Conservation (phyloP, 2,329 filamentous ascomycete genomes). For the Coniochaeta ligniaria region DNA sequence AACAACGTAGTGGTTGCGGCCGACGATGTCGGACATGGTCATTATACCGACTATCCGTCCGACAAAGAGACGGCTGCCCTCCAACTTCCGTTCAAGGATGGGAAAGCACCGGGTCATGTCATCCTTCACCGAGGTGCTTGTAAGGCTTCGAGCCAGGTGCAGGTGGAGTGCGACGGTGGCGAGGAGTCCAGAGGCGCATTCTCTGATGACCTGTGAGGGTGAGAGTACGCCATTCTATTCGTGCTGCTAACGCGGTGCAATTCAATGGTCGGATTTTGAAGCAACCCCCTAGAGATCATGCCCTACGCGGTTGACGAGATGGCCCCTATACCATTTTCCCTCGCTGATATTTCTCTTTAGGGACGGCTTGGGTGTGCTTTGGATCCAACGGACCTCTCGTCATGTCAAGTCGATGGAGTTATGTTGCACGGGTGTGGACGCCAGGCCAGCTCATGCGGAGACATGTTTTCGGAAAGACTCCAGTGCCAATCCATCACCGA, state of each 20-base stretch:
- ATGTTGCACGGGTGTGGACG: no score
- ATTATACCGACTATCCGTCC: slow-evolving; percentile 18
- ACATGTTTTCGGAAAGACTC: no score
- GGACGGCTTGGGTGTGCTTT: no score
- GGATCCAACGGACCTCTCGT: no score
- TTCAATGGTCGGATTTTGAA: no score
- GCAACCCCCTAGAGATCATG: no score
- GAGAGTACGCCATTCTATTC: not conserved
- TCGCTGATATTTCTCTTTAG: no score
- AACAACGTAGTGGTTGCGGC: slow-evolving; percentile 15
- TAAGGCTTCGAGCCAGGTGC: not conserved
- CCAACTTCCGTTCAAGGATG: slow-evolving; percentile 17
- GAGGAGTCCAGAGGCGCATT: not conserved
- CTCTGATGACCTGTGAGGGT: not conserved
- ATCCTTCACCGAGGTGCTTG: not conserved
- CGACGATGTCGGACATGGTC: slow-evolving; percentile 16
- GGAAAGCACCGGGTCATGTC: slow-evolving; percentile 8
- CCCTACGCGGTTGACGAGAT: no score
- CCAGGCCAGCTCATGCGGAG: no score
- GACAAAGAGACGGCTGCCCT: slow-evolving; percentile 15
- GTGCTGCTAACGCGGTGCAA: not conserved
- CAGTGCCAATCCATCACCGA: no score
- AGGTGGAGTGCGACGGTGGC: not conserved
- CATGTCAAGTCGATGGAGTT: no score
- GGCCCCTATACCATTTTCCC: no score